These are phyloP conservation scores for Aspergillus carbonarius DNA, from an alignment of 2,329 filamentous ascomycete genomes.

Conservation along the genomic window DNA sequence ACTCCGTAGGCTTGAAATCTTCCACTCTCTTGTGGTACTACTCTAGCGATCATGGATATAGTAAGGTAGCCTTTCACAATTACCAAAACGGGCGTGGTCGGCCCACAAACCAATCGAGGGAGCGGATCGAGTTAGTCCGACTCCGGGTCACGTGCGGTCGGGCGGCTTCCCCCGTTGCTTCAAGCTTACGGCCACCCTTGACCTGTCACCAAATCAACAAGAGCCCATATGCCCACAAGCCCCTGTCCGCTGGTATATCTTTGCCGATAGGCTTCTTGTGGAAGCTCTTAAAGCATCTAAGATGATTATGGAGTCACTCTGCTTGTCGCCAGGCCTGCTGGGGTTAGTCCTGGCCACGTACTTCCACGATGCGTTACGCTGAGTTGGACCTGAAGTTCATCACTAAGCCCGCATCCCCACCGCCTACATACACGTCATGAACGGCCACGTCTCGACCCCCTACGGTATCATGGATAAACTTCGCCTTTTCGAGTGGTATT, in stretches of 20 bases:
- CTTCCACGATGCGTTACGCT: neutral
- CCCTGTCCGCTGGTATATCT: neutral
- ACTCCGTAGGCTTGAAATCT: too few relatives aligned
- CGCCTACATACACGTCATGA: slow-evolving; percentile 11
- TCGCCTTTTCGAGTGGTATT: neutral
- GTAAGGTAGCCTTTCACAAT: neutral
- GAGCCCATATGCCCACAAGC: slow-evolving; percentile 3
- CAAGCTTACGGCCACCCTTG: slow-evolving; percentile 9
- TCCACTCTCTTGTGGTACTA: too few relatives aligned
- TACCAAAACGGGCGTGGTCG: neutral
- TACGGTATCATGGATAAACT: neutral
- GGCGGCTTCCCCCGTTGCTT: slow-evolving; percentile 2
- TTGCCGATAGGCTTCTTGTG: neutral
- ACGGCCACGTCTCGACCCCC: slow-evolving; percentile 2
- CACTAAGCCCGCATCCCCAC: slow-evolving; percentile 9
- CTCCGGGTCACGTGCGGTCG: neutral
- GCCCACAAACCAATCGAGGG: neutral
- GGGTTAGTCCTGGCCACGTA: neutral
- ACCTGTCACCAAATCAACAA: slow-evolving; percentile 17
- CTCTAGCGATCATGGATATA: too few relatives aligned
- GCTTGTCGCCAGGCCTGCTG: neutral
- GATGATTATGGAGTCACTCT: neutral
- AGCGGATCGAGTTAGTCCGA: neutral
- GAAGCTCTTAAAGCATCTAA: neutral
- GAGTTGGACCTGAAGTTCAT: slow-evolving; percentile 4